A percentile compares a stretch with the other conserved stretches of the same genome.
These are phyloP conservation scores for Aspergillus panamensis DNA, from an alignment of 495 filamentous ascomycete species.

Conservation along the genomic window DNA sequence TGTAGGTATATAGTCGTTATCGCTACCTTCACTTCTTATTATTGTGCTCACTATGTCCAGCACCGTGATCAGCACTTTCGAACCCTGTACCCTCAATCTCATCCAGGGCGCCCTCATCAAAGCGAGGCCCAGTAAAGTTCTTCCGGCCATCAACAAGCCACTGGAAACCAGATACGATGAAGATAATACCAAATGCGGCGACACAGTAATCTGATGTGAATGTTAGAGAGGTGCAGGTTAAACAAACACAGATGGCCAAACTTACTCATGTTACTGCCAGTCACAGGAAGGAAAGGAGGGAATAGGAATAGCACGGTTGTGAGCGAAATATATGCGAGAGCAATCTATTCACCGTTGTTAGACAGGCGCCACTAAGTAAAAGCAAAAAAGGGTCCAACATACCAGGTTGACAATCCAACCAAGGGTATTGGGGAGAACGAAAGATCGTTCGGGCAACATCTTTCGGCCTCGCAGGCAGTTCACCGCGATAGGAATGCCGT, in stretches of 20 bases:
- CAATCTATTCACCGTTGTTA: constrained; percentile 42
- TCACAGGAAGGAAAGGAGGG: constrained; percentile 64
- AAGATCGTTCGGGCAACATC: constrained; percentile 60
- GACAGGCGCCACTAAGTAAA: not conserved
- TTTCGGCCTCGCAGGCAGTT: constrained; percentile 62
- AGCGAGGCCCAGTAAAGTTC: constrained; percentile 62
- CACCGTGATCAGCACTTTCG: constrained; percentile 11
- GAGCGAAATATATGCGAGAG: constrained; percentile 59
- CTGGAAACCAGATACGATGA: constrained; percentile 60
- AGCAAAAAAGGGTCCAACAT: constrained; percentile 6
- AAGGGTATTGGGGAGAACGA: constrained; percentile 53
- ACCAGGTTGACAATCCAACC: constrained; percentile 53
- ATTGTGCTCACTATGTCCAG: constrained; percentile 2
- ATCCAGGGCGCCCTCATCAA: constrained; percentile 46
- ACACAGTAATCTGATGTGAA: constrained; percentile 57
- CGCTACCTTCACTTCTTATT: constrained; percentile 1
- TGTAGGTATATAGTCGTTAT: not conserved
- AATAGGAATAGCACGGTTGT: constrained; percentile 76
- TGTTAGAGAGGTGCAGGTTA: too few relatives aligned
- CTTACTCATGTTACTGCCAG: constrained; percentile 69
- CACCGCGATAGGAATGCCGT: constrained; percentile 68
- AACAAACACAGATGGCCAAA: not conserved
- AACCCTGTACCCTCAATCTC: constrained; percentile 24
- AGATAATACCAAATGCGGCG: constrained; percentile 64
- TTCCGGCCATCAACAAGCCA: constrained; percentile 73